Base-by-base conservation (phyloP, 139 green algal species). In the Astrephomene gubernaculifera region DNA sequence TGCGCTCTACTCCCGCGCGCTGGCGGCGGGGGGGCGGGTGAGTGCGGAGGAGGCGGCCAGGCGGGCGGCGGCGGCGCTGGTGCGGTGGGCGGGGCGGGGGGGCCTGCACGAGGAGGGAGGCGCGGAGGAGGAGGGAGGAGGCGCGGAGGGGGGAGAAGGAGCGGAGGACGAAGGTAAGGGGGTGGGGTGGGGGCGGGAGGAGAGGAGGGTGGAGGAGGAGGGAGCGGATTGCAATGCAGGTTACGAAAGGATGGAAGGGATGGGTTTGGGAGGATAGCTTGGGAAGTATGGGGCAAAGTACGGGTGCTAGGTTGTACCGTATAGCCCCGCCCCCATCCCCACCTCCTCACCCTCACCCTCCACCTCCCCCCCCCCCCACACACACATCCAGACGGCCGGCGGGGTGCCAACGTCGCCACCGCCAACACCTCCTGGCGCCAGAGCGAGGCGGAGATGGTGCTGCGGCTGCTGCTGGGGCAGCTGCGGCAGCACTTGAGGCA, bases 361-460 rank as follows among this genome's bases (percentile, higher is more conserved):
- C 14, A 57, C 49, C 49, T 17, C 49, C 49, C 49, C 17, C 49
- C 14, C 14, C 49, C 49, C 49, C 49, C 14, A 57, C 49, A 12
- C 49, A 12, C 49, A 25, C 49, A 17, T 12, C 49, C 70, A 78
- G 74, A 29, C 29, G 74, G 57, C 4, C 70, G 80, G 2, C 54
- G 87, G 33, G 83, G 71, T 3, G 68, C 60, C 35, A 81, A 71
- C 25, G 94, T 94, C 12, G 81, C 86, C 6, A 74, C 85, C 49
- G 75, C 87, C 29, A 86, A 92, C 43, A 90, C 95, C 41, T 79
- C 95, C 31, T 92, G 88, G 45, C 71, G 90, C 5, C 92, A 94
- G 49, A 91, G 85, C 19, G 94, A 97, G 68, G 89, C 90, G 2
- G 94, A 97, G 88, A 85, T 89, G 71, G 90, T 91, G 25, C 49